Evolutionary conservation across 2,329 filamentous ascomycete genomes (phyloP).

Genomic region (Colletotrichum chlorophyti): DNA sequence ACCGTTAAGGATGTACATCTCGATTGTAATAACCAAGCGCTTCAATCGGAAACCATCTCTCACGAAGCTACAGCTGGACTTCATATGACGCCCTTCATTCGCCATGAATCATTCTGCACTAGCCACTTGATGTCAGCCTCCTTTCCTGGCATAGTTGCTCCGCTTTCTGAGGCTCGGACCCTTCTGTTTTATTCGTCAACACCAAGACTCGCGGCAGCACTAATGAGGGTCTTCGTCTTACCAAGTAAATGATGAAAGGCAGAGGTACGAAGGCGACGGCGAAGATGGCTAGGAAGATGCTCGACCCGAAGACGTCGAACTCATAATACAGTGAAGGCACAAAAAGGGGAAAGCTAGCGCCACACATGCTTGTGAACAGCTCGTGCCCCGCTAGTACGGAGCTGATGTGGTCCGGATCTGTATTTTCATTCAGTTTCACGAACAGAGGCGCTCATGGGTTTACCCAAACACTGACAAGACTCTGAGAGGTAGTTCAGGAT

Average conservation of each 20-base stretch:
- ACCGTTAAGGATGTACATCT: too few relatives aligned
- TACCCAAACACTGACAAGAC: too few relatives aligned
- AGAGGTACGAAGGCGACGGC: slow-evolving; percentile 13
- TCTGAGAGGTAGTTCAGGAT: slow-evolving; percentile 15
- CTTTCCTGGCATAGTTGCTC: slow-evolving; percentile 1
- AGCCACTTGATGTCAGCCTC: neutral
- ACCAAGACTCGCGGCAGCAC: neutral
- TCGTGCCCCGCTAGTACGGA: slow-evolving; percentile 18
- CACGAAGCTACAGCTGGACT: too few relatives aligned
- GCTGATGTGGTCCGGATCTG: slow-evolving; percentile 9
- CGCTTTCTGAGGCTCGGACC: slow-evolving; percentile 10
- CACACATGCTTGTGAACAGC: slow-evolving; percentile 16
- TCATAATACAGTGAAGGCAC: slow-evolving; percentile 4
- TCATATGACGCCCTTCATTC: too few relatives aligned
- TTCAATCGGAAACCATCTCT: too few relatives aligned
- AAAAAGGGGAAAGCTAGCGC: slow-evolving; percentile 15
- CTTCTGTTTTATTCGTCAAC: neutral
- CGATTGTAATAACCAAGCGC: too few relatives aligned
- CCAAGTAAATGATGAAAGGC: slow-evolving; percentile 26
- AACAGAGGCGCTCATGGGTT: too few relatives aligned
- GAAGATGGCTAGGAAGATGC: slow-evolving; percentile 14
- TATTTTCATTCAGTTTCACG: too few relatives aligned
- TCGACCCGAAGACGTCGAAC: slow-evolving; percentile 7
- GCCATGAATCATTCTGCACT: too few relatives aligned
- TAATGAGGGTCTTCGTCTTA: slow-evolving; percentile 15